These are phyloP conservation scores for Apiospora koreana DNA, from an alignment of 2,329 filamentous ascomycete genomes.

Conservation along the genomic window DNA sequence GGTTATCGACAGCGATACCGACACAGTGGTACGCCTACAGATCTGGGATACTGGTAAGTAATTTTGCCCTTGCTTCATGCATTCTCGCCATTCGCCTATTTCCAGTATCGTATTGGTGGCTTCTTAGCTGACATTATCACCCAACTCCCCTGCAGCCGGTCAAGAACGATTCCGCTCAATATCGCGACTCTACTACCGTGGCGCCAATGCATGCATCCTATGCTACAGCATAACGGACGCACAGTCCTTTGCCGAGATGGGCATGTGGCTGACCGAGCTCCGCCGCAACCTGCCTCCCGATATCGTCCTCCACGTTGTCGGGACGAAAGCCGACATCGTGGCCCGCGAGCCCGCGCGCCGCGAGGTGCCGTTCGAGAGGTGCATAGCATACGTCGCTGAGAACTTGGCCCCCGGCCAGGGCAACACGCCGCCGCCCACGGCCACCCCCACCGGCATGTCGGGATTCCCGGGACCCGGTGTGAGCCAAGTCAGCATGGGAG, in stretches of 20 bases:
- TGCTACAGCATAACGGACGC: slow-evolving; percentile 94
- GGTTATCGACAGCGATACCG: slow-evolving; percentile 79
- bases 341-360: slow-evolving; percentile 76
- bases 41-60: slow-evolving; percentile 85
- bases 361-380: slow-evolving; percentile 90
- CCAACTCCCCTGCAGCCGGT: slow-evolving; percentile 54
- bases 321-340: slow-evolving; percentile 90
- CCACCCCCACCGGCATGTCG: slow-evolving; percentile 40
- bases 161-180: slow-evolving; percentile 96
- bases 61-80: slow-evolving; percentile 13
- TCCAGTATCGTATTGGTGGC: slow-evolving; percentile 11
- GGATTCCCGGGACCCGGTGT: slow-evolving; percentile 29
- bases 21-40: slow-evolving; percentile 85
- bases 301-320: slow-evolving; percentile 90
- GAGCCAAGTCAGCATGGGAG: slow-evolving; percentile 27
- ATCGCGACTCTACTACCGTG: slow-evolving; percentile 92
- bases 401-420: slow-evolving; percentile 75
- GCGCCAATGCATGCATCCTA: slow-evolving; percentile 89
- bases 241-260: slow-evolving; percentile 87
- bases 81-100: neutral
- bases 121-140: neutral
- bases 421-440: slow-evolving; percentile 68
- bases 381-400: slow-evolving; percentile 93
- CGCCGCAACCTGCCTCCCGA: slow-evolving; percentile 75
- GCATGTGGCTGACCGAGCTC: slow-evolving; percentile 84